Conservation (phyloP, 192 early-diverging fungal species). For the Pilaira anomala region DNA sequence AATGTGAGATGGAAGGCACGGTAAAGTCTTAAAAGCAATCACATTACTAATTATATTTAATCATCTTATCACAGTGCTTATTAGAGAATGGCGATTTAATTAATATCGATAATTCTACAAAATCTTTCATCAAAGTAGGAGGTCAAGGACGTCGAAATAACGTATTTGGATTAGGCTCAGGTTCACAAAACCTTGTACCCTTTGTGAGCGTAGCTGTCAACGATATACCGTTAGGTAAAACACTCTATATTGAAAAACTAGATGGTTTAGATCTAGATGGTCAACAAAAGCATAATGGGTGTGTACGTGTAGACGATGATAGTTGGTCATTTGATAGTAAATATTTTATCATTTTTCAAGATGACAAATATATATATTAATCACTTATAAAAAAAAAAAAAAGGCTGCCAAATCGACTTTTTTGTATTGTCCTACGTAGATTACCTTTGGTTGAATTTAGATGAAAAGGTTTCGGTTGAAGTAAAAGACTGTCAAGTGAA, state of each 20-base stretch:
- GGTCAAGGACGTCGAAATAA: background rate
- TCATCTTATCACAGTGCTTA: constrained; percentile 4
- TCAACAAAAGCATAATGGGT: constrained; percentile 39
- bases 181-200: constrained; percentile 22
- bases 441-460: constrained; percentile 21
- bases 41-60: background rate
- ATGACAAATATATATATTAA: too few relatives aligned
- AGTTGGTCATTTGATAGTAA: constrained; percentile 32
- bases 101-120: constrained; percentile 14
- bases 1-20: constrained; percentile 34
- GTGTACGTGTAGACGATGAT: constrained; percentile 37
- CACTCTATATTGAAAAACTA: constrained; percentile 27
- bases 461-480: background rate
- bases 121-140: constrained; percentile 3
- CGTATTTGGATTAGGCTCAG: constrained; percentile 14
- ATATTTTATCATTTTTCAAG: background rate
- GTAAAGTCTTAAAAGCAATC: constrained; percentile 9
- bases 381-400: background rate
- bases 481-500: constrained; percentile 6
- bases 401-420: constrained; percentile 35
- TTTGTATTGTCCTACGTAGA: constrained; percentile 33
- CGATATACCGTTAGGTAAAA: constrained; percentile 28
- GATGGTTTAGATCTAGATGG: constrained; percentile 20
- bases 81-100: constrained; percentile 19
- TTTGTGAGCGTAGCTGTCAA: constrained; percentile 38